Evolutionary conservation across 495 filamentous ascomycete genomes (phyloP), one percentile per base, ranked within the genome.

Genomic region (Usnea hakonensis): DNA sequence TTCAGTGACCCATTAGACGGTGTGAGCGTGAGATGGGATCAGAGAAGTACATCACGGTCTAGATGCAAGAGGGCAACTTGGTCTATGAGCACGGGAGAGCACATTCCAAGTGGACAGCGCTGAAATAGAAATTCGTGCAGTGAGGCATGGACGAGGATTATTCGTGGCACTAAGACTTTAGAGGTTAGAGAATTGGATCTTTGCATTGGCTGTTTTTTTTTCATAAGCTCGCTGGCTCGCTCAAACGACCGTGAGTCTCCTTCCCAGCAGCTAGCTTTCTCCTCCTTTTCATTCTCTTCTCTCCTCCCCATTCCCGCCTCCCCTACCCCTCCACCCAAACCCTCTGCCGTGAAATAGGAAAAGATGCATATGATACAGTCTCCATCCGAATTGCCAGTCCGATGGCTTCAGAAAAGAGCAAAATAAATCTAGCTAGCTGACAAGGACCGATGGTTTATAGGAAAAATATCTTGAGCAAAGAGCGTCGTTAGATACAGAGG

Each of bases 391-490:
- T 46, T 23, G 17, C 41, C 41, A 26, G n/a, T 46, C 30, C 57
- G 35, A 50, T 46, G 35, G 14, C 14, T 43, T 59, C n/a, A 52
- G 23, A 26, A 37, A 61, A 37, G 14, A 23, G 26, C 35, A 41
- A 30, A 11, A 28, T 41, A 26, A 23, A 50, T 19, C 17, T 36
- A 50, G 50, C 28, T 38, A 55, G 48, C 41, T 38, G 59, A 30
- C 35, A 35, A 55, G 3, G 36, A 54, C 26, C n/a, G 57, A 46
- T 19, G 40, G n/a, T n/a, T 40, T 38, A 46, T 61, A 52, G 21
- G 21, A 21, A 53, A 35, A 21, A 56, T 57, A 21, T 44, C 40
- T 59, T 48, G 54, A 62, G 60, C 54, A 55, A 53, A 54, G 55
- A 60, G 41, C 32, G 57, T 35, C 32, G 2, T 52, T 62, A 57